A percentile compares a stretch with the other conserved stretches of the same genome.
Evolutionary conservation across 1,139 yeast species (phyloP).

Genomic region (Geotrichum candidum): DNA sequence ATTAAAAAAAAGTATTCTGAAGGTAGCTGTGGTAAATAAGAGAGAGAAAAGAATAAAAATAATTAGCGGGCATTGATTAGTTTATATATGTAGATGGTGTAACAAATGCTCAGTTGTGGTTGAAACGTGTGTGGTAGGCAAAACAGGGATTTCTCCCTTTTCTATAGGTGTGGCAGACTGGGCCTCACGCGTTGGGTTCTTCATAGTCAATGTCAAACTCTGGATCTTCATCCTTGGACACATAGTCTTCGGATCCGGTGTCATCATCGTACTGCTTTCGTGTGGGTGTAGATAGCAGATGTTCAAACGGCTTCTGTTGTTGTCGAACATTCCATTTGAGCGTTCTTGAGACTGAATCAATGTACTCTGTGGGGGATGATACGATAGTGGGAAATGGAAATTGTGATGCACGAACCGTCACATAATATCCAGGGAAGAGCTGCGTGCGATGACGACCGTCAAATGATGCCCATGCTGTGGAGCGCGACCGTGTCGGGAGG

Average conservation of each 20-base stretch:
- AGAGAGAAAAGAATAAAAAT: too few relatives aligned
- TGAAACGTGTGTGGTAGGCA: background rate
- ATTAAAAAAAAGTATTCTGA: too few relatives aligned
- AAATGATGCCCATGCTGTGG: slow-evolving; percentile 87
- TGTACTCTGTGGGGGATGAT: slow-evolving; percentile 67
- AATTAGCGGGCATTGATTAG: background rate
- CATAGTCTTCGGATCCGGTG: slow-evolving; percentile 3
- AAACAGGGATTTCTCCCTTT: background rate
- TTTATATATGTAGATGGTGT: background rate
- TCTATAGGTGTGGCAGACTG: background rate
- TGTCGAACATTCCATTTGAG: slow-evolving; percentile 84
- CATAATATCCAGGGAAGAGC: slow-evolving; percentile 65
- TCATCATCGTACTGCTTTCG: slow-evolving; percentile 13
- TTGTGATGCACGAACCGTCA: slow-evolving; percentile 69
- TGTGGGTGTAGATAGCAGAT: slow-evolving; percentile 15
- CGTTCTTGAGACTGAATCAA: slow-evolving; percentile 76
- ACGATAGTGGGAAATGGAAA: slow-evolving; percentile 84
- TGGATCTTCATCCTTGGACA: slow-evolving; percentile 2
- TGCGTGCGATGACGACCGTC: slow-evolving; percentile 80
- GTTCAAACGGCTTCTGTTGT: slow-evolving; percentile 62
- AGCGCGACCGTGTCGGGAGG: slow-evolving; percentile 63
- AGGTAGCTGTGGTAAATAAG: too few relatives aligned
- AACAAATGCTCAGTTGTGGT: background rate
- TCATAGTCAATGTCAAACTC: slow-evolving; percentile 19
- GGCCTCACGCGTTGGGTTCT: background rate